Conservation (phyloP, 768 basidiomycete genomes). For the Xerocomus spinulosus region DNA sequence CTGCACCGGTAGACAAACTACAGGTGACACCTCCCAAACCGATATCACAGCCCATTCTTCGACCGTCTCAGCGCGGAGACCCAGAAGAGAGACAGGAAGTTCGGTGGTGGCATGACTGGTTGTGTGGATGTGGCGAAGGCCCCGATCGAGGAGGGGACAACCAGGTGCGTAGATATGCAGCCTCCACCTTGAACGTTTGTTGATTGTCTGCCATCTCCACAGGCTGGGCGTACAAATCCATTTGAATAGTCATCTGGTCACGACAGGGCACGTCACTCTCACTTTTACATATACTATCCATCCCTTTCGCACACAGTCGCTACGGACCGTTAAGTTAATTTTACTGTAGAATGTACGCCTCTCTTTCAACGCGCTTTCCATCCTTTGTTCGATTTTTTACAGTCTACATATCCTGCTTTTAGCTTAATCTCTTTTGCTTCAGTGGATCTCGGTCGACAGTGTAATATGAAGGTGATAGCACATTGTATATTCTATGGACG, state of each 20-base stretch:
- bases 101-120: conserved; percentile 84
- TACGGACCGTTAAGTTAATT: conserved; percentile 11
- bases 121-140: conserved; percentile 78
- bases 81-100: conserved; percentile 35
- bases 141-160: conserved; percentile 65
- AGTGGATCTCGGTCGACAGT: conserved; percentile 9
- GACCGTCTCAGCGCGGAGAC: conserved; percentile 21
- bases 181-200: background rate
- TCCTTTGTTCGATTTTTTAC: conserved; percentile 8
- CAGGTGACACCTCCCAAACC: conserved; percentile 33
- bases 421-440: conserved; percentile 14
- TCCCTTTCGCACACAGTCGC: conserved; percentile 5
- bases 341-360: conserved; percentile 2
- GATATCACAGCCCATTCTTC: conserved; percentile 28
- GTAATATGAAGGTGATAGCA: conserved; percentile 7
- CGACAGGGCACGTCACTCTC: conserved; percentile 1
- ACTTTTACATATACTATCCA: conserved; percentile 5
- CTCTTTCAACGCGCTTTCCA: background rate
- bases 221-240: conserved; percentile 76
- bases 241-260: conserved; percentile 32
- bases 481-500: conserved; percentile 15
- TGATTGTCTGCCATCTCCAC: no score
- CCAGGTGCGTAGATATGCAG: conserved; percentile 48
- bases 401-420: conserved; percentile 5
- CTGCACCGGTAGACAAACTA: conserved; percentile 37